Conservation (phyloP, 2,329 filamentous ascomycete genomes). For the Botryotinia convoluta region DNA sequence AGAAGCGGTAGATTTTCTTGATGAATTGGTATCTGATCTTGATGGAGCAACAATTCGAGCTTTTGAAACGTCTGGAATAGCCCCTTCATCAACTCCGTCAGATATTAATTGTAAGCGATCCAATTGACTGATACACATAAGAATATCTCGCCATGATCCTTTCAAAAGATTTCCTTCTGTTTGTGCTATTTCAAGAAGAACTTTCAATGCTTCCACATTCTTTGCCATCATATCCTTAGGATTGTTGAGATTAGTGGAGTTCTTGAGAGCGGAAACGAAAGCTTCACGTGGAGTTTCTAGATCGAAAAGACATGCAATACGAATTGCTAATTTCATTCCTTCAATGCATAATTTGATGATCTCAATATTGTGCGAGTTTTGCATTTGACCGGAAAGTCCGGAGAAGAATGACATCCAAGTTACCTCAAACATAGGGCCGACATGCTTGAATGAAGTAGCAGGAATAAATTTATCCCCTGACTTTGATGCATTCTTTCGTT, state of each 20-base stretch:
- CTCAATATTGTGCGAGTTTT: slow-evolving; percentile 89
- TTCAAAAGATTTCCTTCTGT: slow-evolving; percentile 88
- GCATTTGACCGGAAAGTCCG: slow-evolving; percentile 86
- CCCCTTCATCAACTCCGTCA: slow-evolving; percentile 88
- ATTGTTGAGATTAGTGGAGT: slow-evolving; percentile 94
- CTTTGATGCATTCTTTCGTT: slow-evolving; percentile 75
- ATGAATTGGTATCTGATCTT: slow-evolving; percentile 50
- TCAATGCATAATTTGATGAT: slow-evolving; percentile 92
- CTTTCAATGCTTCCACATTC: slow-evolving; percentile 92
- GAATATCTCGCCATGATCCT: slow-evolving; percentile 90
- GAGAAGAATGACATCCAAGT: slow-evolving; percentile 99
- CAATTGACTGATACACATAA: slow-evolving; percentile 93
- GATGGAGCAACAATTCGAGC: slow-evolving; percentile 64
- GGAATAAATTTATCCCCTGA: slow-evolving; percentile 75
- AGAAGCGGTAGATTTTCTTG: slow-evolving; percentile 64
- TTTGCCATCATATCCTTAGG: slow-evolving; percentile 92
- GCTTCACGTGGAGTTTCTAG: slow-evolving; percentile 90
- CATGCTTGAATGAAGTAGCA: slow-evolving; percentile 89
- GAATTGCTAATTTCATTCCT: slow-evolving; percentile 89
- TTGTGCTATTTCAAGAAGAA: slow-evolving; percentile 85
- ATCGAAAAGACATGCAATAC: slow-evolving; percentile 90
- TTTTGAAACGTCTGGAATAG: slow-evolving; percentile 87
- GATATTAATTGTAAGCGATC: slow-evolving; percentile 94
- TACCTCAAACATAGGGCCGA: slow-evolving; percentile 97
- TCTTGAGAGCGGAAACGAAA: slow-evolving; percentile 88